Evolutionary conservation across 1,284 basidiomycete species (phyloP), one percentile per base, ranked within the genome.

Genomic region (Sanghuangporus sanghuang): DNA sequence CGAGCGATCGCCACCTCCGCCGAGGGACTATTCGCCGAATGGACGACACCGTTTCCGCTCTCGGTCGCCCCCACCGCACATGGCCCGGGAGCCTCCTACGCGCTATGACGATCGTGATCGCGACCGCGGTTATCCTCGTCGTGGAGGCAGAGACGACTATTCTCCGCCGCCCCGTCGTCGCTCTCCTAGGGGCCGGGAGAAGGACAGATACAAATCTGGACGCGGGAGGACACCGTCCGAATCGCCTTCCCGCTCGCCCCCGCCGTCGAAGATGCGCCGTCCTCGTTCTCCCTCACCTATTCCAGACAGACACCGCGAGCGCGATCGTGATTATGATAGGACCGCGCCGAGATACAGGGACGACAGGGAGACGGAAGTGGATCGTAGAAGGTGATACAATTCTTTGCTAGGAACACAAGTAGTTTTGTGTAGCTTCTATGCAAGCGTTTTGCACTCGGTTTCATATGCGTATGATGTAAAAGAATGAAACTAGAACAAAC

Each of bases 61-160:
- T 8, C 62, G 64, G 5, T 72, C 75, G 27, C 27, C 27, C 27
- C 27, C 27, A 32, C 27, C 27, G 27, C 27, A 32, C 27, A 32
- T 32, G 27, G 4, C 3, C 27, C 27, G 27, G 27, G 27, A 32
- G 14, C 72, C 78, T 6, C 73, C 75, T 3, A 72, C 78, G 60
- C 35, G 71, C 68, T 35, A 69, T 32, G 59, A 61, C 23, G 59
- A 21, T 16, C 59, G 32, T 44, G 27, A 32, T 32, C 27, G 27
- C 27, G 36, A 63, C 42, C 55, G 36, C 21, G 55, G 35, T 39
- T 18, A 40, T 4, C 6, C n/a, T 12, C 18, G 21, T 8, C 42
- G 55, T 46, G 60, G 63, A 23, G 60, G 57, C 11, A 53, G 68
- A 39, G 61, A 66, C 36, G 60, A 64, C 40, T 67, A 70, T 16